phyloP scores from a whole-genome alignment of 441 rosid species.

The Iberis amara region DNA sequence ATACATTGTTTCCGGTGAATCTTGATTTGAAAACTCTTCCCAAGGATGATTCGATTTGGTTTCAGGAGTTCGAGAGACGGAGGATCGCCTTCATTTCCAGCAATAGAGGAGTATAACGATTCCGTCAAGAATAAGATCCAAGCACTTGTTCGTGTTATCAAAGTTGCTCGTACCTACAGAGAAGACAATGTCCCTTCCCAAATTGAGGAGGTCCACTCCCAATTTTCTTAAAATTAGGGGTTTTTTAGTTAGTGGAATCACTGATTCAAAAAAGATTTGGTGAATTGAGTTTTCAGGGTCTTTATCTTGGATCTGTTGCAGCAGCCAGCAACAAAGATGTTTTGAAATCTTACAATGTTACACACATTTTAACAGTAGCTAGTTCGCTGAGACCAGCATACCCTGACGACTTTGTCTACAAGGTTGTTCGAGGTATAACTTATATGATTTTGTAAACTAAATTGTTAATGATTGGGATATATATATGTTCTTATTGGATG shows the following conservation, averaged over 20 bases:
- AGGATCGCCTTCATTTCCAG: conserved; percentile 15
- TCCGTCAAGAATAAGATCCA: conserved; percentile 42
- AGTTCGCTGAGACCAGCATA: conserved; percentile 41
- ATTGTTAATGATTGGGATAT: no score
- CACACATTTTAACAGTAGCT: conserved; percentile 60
- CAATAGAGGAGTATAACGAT: conserved; percentile 42
- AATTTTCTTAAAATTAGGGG: no score
- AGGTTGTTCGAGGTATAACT: conserved; percentile 41
- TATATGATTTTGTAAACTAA: background rate
- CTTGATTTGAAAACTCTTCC: no score
- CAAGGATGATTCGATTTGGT: no score
- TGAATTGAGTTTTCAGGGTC: conserved; percentile 40
- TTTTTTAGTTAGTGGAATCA: background rate
- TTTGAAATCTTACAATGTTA: conserved; percentile 44
- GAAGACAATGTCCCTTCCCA: conserved; percentile 45
- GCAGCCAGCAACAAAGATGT: conserved; percentile 45
- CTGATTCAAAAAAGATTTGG: background rate
- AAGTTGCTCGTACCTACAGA: conserved; percentile 31
- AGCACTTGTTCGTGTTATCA: conserved; percentile 46
- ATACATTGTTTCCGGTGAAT: no score
- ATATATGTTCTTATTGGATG: conserved; percentile 3
- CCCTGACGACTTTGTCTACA: conserved; percentile 48
- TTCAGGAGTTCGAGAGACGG: conserved; percentile 27
- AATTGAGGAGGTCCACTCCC: conserved; percentile 40
- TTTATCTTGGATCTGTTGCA: conserved; percentile 59